Conservation (phyloP, 345 rosid genomes). For the Mallotus nudiflorus region DNA sequence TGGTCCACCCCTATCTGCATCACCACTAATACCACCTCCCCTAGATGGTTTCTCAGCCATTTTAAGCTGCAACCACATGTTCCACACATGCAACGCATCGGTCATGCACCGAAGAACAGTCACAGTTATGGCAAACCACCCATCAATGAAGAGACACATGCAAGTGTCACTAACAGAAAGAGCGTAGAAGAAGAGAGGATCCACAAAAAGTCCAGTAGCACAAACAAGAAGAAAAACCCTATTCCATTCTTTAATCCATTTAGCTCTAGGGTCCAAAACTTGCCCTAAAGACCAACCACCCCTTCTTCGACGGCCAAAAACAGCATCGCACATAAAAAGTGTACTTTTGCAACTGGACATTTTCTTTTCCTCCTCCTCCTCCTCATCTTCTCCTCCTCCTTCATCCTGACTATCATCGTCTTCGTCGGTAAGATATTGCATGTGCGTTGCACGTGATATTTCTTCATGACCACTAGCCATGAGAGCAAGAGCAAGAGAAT, state of each 20-base stretch:
- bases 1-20: not conserved
- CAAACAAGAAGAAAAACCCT: slow-evolving; percentile 73
- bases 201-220: slow-evolving; percentile 82
- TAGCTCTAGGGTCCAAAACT: slow-evolving; percentile 80
- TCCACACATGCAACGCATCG: slow-evolving; percentile 82
- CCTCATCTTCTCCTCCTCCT: slow-evolving; percentile 13
- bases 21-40: slow-evolving; percentile 19
- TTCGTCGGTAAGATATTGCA: slow-evolving; percentile 43
- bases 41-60: slow-evolving; percentile 42
- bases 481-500: not conserved
- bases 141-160: slow-evolving; percentile 83
- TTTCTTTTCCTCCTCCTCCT: slow-evolving; percentile 4
- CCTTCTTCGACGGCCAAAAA: not conserved
- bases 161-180: slow-evolving; percentile 67
- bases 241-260: slow-evolving; percentile 92
- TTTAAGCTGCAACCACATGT: slow-evolving; percentile 79
- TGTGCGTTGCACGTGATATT: slow-evolving; percentile 32
- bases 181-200: slow-evolving; percentile 90
- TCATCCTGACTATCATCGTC: slow-evolving; percentile 30
- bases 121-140: slow-evolving; percentile 93
- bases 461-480: slow-evolving; percentile 42
- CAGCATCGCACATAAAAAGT: slow-evolving; percentile 25
- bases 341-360: not conserved
- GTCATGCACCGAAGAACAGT: slow-evolving; percentile 92
- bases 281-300: slow-evolving; percentile 54